Evolutionary conservation across 768 basidiomycete species (phyloP).

Genomic region (Pisolithus sp.): DNA sequence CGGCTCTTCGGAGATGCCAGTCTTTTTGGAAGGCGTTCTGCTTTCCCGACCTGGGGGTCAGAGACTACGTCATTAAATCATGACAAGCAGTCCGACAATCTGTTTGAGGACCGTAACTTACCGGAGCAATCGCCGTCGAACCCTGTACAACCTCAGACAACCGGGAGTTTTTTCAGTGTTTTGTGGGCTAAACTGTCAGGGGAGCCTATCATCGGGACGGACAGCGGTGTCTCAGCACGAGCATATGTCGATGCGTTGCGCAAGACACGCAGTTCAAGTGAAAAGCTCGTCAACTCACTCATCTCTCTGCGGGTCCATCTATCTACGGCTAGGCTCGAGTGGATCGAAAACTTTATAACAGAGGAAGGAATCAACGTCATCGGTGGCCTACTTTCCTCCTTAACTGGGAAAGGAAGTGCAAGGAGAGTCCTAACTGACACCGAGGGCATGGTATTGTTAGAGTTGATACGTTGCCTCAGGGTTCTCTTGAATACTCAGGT

Average conservation of each 20-base stretch:
- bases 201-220: slow-evolving; percentile 31
- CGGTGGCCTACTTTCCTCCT: slow-evolving; percentile 45
- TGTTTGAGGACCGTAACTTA: slow-evolving; percentile 27
- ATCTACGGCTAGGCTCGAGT: slow-evolving; percentile 72
- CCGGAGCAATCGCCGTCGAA: slow-evolving; percentile 24
- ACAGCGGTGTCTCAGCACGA: slow-evolving; percentile 42
- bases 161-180: slow-evolving; percentile 69
- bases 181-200: slow-evolving; percentile 74
- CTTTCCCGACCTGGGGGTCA: slow-evolving; percentile 52
- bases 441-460: slow-evolving; percentile 62
- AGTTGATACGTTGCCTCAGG: slow-evolving; percentile 73
- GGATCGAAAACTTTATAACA: slow-evolving; percentile 67
- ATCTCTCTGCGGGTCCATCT: slow-evolving; percentile 80
- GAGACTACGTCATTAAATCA: slow-evolving; percentile 24
- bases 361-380: slow-evolving; percentile 65
- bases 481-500: slow-evolving; percentile 84
- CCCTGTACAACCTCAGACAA: slow-evolving; percentile 55
- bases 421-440: slow-evolving; percentile 53
- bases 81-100: slow-evolving; percentile 32
- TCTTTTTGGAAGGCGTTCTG: slow-evolving; percentile 64
- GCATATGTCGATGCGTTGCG: slow-evolving; percentile 62
- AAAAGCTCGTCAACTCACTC: slow-evolving; percentile 67
- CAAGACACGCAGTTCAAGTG: slow-evolving; percentile 45
- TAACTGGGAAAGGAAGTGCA: slow-evolving; percentile 67
- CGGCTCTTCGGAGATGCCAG: slow-evolving; percentile 71